These are phyloP conservation scores for Pisolithus tinctorius DNA, from an alignment of 768 basidiomycete species.

Conservation along the genomic window DNA sequence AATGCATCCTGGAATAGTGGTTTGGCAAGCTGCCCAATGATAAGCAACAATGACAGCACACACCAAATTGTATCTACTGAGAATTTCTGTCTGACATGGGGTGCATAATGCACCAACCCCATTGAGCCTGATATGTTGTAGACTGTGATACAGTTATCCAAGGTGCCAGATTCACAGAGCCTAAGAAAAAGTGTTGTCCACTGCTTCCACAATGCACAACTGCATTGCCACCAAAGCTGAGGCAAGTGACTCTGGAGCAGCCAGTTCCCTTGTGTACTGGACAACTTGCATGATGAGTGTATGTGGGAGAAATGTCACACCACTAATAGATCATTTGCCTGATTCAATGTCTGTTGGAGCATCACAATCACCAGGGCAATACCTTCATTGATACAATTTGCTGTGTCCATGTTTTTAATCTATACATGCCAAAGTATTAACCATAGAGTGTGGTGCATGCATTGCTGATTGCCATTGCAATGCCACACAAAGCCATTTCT, in stretches of 20 bases:
- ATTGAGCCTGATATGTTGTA: conserved; percentile 76
- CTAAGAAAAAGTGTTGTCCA: conserved; percentile 55
- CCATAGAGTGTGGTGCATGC: no score
- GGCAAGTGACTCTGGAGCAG: no score
- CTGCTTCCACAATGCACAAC: conserved; percentile 51
- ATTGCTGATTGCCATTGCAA: no score
- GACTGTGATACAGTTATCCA: conserved; percentile 58
- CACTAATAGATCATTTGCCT: conserved; percentile 52
- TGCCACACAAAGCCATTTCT: no score
- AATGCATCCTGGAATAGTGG: conserved; percentile 61
- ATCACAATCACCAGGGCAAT: no score
- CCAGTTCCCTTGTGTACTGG: neutral
- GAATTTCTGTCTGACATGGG: conserved; percentile 6
- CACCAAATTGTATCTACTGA: conserved; percentile 46
- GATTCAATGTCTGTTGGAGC: conserved; percentile 42
- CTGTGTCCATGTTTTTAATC: no score
- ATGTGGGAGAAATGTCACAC: conserved; percentile 64
- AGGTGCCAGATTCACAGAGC: conserved; percentile 42
- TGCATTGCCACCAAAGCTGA: conserved; percentile 19
- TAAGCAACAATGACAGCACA: conserved; percentile 57
- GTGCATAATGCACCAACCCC: conserved; percentile 30
- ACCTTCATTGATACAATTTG: no score
- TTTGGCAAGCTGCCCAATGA: conserved; percentile 54
- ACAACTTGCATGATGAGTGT: conserved; percentile 42
- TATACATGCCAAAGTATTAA: no score